Evolutionary conservation across 192 early-diverging fungal genomes (phyloP).

Genomic region (Allomyces macrogynus): DNA sequence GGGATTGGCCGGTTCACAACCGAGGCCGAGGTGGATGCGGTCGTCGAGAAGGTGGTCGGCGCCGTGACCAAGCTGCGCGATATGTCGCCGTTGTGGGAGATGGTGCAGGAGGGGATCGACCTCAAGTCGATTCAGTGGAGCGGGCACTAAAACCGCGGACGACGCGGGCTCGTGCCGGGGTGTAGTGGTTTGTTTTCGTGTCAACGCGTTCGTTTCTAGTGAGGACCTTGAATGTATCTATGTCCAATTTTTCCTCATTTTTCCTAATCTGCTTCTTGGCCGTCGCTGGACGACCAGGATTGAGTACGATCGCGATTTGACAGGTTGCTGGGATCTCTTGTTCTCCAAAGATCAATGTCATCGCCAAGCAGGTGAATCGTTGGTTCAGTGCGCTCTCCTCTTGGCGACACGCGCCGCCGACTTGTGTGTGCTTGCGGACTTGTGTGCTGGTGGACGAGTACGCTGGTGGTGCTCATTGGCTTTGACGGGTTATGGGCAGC

Average conservation of each 20-base stretch:
- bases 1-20: constrained; percentile 94
- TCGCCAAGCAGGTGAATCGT: no score
- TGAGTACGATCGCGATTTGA: no score
- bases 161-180: not conserved
- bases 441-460: no score
- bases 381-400: no score
- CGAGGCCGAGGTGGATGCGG: constrained; percentile 81
- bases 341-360: no score
- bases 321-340: no score
- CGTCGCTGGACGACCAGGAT: not conserved
- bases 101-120: constrained; percentile 87
- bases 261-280: not conserved
- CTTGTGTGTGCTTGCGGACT: no score
- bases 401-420: no score
- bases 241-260: not conserved
- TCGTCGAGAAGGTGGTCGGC: constrained; percentile 50
- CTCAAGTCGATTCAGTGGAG: constrained; percentile 79
- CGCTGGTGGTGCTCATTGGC: no score
- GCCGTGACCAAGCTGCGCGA: constrained; percentile 77
- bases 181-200: not conserved
- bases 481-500: no score
- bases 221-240: not conserved
- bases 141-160: constrained; percentile 38
- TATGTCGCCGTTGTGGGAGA: constrained; percentile 96
- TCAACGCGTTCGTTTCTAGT: not conserved